A percentile compares a stretch with the other conserved stretches of the same genome.
Conservation (phyloP, 2,329 filamentous ascomycete species). For the Xylariaceae sp. region DNA sequence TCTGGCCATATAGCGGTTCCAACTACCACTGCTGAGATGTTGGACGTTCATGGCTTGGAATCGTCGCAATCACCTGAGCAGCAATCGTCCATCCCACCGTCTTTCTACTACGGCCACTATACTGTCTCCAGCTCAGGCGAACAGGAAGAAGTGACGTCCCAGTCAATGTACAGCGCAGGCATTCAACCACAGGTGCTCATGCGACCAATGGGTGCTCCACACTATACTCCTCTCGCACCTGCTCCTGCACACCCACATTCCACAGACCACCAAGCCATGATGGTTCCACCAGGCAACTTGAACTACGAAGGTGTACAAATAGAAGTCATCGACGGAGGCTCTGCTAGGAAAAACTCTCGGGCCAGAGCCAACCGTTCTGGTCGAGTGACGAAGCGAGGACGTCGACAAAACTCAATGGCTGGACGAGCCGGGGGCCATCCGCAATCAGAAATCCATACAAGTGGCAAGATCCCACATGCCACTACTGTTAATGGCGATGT, state of each 20-base stretch:
- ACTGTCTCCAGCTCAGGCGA: conserved; percentile 33
- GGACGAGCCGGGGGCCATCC: too few relatives aligned
- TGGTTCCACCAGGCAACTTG: conserved; percentile 7
- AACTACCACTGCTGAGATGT: conserved; percentile 37
- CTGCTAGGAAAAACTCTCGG: conserved; percentile 19
- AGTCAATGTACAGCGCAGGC: not conserved
- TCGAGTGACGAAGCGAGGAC: conserved; percentile 17
- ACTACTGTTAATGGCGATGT: too few relatives aligned
- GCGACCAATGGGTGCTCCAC: not conserved
- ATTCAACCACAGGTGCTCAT: not conserved
- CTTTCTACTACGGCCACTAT: conserved; percentile 38
- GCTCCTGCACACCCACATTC: not conserved
- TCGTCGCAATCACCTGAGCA: conserved; percentile 29
- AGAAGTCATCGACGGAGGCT: conserved; percentile 8
- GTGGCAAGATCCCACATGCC: too few relatives aligned
- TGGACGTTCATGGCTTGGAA: conserved; percentile 40
- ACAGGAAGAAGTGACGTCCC: not conserved
- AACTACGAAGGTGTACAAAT: conserved; percentile 13
- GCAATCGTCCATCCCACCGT: conserved; percentile 33
- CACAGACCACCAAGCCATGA: too few relatives aligned
- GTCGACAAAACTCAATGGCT: conserved; percentile 9
- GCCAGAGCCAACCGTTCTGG: conserved; percentile 19
- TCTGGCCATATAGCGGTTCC: conserved; percentile 43
- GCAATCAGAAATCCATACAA: too few relatives aligned
- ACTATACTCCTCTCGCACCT: not conserved